Evolutionary conservation across 805 yeast species (phyloP).

Genomic region (Nadsonia fulvescens): DNA sequence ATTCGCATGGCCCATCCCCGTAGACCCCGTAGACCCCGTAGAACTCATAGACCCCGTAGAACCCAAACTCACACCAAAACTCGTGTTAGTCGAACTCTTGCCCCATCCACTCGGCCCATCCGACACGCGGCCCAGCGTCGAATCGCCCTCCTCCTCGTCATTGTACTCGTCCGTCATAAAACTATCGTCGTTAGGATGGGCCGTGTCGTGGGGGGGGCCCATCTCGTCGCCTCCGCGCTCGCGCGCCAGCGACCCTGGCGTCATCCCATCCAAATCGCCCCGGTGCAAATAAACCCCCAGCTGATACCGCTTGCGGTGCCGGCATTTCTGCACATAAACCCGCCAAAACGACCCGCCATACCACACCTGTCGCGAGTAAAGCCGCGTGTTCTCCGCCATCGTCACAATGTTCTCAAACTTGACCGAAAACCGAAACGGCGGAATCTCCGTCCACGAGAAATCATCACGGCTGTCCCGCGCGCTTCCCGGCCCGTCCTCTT

Average conservation of each 20-base stretch:
- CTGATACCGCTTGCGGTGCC: constrained; percentile 25
- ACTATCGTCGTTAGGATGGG: constrained; percentile 1
- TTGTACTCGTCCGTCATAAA: not conserved
- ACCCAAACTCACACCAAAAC: not conserved
- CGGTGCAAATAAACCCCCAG: constrained; percentile 39
- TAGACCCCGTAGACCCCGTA: not conserved
- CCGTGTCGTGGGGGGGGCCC: not conserved
- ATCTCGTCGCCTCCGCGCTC: too few species aligned
- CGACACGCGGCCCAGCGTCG: constrained; percentile 1
- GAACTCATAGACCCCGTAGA: constrained; percentile 1
- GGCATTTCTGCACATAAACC: constrained; percentile 31
- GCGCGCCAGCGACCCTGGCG: too few species aligned
- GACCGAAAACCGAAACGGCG: constrained; percentile 36
- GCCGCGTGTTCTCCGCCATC: constrained; percentile 26
- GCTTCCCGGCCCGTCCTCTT: too few species aligned
- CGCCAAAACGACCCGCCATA: constrained; percentile 46
- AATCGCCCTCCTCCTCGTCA: constrained; percentile 2
- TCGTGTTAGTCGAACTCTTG: constrained; percentile 1
- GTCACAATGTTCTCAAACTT: constrained; percentile 31
- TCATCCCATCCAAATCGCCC: constrained; percentile 16
- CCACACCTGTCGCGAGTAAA: constrained; percentile 34
- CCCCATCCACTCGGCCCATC: constrained; percentile 1
- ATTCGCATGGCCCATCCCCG: not conserved
- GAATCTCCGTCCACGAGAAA: constrained; percentile 22
- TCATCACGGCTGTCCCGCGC: too few species aligned